Evolutionary conservation across 352 stramenopile species (phyloP), one percentile per base, ranked within the genome.

Genomic region (Globisporangium nunn): DNA sequence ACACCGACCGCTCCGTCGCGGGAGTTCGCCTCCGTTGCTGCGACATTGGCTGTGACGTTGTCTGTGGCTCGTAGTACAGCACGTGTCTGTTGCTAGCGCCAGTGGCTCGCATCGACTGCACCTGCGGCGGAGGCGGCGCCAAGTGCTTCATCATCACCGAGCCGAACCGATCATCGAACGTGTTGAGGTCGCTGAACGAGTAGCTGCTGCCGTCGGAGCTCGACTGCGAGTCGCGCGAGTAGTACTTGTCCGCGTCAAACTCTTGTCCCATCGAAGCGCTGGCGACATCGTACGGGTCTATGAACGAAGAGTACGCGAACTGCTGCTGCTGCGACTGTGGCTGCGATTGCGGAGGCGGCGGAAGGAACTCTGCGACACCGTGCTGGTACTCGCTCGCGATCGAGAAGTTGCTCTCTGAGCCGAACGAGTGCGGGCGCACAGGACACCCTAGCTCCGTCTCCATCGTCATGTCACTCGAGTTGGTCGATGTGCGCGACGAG

Each of bases 171-270:
- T 67, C 75, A 11, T 82, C 73, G 30, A 79, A 77, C n/a, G 66
- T 67, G 55, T 86, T 77, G n/a, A 76, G 64, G 40, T 85, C 73
- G 51, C 73, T 88, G 54, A 85, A 68, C 28, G 78, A 85, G 54
- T 77, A 78, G 48, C 67, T 72, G 41, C 75, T 88, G 50, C 67
- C 70, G 46, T 68, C 82, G 31, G 71, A 85, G 48, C 66, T 80
- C 45, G 63, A 67, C 8, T 73, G 63, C 45, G 63, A 85, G 49
- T 54, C 53, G 51, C 59, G 28, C 53, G 62, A 41, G 56, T 63
- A 66, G 48, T 54, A 57, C 52, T 46, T 50, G 6, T 58, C 45
- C 11, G 30, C 39, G 8, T 50, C 41, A 11, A 52, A 33, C 10
- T 18, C 6, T 10, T 52, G 10, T 5, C 28, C 59, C n/a, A 28